Evolutionary conservation across 2,329 filamentous ascomycete genomes (phyloP).

Genomic region (Phoma herbarum): DNA sequence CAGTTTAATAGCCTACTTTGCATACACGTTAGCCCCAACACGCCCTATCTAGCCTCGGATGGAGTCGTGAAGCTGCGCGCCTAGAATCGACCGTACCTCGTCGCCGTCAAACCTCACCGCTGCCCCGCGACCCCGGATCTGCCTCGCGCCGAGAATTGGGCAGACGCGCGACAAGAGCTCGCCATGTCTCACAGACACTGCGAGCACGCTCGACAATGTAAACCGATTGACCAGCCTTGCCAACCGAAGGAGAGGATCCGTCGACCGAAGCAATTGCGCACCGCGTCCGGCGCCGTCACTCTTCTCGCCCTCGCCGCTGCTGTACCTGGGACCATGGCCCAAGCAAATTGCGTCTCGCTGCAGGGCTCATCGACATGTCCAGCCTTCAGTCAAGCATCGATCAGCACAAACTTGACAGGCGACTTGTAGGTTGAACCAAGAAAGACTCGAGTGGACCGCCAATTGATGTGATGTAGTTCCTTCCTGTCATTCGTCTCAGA

Average conservation of each 20-base stretch:
- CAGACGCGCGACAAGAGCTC: slow-evolving; percentile 18
- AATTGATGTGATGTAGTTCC: slow-evolving; percentile 64
- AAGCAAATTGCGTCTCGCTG: slow-evolving; percentile 70
- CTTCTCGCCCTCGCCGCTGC: slow-evolving; percentile 42
- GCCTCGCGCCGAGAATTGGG: slow-evolving; percentile 17
- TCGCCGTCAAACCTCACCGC: slow-evolving; percentile 26
- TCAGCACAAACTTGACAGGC: slow-evolving; percentile 71
- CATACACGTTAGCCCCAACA: slow-evolving; percentile 24
- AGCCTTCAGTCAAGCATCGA: slow-evolving; percentile 75
- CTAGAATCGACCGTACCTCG: slow-evolving; percentile 33
- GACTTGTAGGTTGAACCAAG: slow-evolving; percentile 65
- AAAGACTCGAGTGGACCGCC: slow-evolving; percentile 24
- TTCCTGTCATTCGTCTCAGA: slow-evolving; percentile 86
- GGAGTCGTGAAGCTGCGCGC: slow-evolving; percentile 45
- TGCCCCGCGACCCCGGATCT: slow-evolving; percentile 25
- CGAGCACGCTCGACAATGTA: slow-evolving; percentile 9
- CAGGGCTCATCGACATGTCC: slow-evolving; percentile 74
- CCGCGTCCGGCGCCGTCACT: slow-evolving; percentile 27
- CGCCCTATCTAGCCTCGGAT: slow-evolving; percentile 35
- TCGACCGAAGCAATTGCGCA: slow-evolving; percentile 36
- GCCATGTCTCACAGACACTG: slow-evolving; percentile 20
- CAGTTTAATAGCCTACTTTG: slow-evolving; percentile 26
- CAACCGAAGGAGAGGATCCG: slow-evolving; percentile 14
- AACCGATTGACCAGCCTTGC: slow-evolving; percentile 4
- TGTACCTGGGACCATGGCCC: slow-evolving; percentile 47